Conservation (phyloP, 2,329 filamentous ascomycete species). For the Dendrostoma leiphaemia region DNA sequence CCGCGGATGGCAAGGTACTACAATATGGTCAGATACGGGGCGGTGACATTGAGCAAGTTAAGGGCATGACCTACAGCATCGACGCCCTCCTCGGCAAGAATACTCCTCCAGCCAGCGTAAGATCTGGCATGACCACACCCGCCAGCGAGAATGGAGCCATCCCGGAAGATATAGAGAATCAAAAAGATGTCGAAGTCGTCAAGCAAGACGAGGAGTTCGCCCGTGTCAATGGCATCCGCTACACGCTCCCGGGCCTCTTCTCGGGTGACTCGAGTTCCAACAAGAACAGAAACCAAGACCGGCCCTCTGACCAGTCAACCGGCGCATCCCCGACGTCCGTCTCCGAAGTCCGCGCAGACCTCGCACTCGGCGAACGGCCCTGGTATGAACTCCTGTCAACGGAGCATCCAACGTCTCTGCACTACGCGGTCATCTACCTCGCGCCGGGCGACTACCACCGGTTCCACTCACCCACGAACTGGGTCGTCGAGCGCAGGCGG, state of each 20-base stretch:
- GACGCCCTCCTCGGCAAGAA: constrained; percentile 82
- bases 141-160: constrained; percentile 33
- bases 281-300: constrained; percentile 44
- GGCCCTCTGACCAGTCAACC: constrained; percentile 71
- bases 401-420: constrained; percentile 69
- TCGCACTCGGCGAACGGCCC: constrained; percentile 68
- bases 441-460: constrained; percentile 98
- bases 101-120: constrained; percentile 54
- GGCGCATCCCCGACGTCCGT: constrained; percentile 68
- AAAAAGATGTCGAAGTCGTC: constrained; percentile 64
- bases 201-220: constrained; percentile 90
- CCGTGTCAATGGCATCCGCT: constrained; percentile 89
- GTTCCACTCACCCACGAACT: constrained; percentile 92
- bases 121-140: constrained; percentile 15
- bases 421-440: constrained; percentile 94
- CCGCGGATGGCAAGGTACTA: constrained; percentile 85
- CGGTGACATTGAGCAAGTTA: constrained; percentile 96
- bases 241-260: constrained; percentile 84
- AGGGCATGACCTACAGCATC: constrained; percentile 96
- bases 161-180: constrained; percentile 26
- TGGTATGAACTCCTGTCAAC: constrained; percentile 69
- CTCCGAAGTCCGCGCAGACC: constrained; percentile 78
- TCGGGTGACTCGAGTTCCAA: constrained; percentile 61
- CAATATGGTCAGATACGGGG: constrained; percentile 91
- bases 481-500: constrained; percentile 92